Evolutionary conservation across 2,329 filamentous ascomycete genomes (phyloP).

Genomic region (Emmonsiellopsis sp.): DNA sequence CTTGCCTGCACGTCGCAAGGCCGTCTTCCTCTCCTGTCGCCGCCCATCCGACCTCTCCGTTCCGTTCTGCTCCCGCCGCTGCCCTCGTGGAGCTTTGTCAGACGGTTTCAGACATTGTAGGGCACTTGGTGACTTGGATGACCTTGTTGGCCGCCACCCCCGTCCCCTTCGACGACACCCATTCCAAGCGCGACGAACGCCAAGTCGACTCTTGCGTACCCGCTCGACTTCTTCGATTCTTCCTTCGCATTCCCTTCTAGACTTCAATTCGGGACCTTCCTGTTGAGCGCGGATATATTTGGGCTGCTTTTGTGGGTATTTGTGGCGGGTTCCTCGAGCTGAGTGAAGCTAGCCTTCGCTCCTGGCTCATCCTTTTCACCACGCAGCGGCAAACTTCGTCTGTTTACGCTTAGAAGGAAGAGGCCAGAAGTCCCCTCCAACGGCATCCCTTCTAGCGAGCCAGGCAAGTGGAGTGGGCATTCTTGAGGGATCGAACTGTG

Average conservation of each 20-base stretch:
- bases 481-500: no score
- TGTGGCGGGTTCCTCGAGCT: not conserved
- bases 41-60: not conserved
- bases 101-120: not conserved
- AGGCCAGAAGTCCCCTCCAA: not conserved
- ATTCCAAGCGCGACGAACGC: not conserved
- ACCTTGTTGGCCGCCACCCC: not conserved
- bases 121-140: not conserved
- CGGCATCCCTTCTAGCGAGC: no score
- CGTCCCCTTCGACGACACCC: not conserved
- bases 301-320: not conserved
- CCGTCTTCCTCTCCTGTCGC: not conserved
- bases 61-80: not conserved
- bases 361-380: not conserved
- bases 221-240: not conserved
- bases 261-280: not conserved
- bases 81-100: not conserved
- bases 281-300: not conserved
- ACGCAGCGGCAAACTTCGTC: not conserved
- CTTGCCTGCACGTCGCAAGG: not conserved
- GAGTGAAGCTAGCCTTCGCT: constrained; percentile 1
- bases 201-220: not conserved
- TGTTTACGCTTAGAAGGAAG: not conserved
- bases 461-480: no score
- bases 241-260: not conserved